Base-by-base conservation (phyloP, 2,329 filamentous ascomycete genomes). In the Alternaria ventricosa region DNA sequence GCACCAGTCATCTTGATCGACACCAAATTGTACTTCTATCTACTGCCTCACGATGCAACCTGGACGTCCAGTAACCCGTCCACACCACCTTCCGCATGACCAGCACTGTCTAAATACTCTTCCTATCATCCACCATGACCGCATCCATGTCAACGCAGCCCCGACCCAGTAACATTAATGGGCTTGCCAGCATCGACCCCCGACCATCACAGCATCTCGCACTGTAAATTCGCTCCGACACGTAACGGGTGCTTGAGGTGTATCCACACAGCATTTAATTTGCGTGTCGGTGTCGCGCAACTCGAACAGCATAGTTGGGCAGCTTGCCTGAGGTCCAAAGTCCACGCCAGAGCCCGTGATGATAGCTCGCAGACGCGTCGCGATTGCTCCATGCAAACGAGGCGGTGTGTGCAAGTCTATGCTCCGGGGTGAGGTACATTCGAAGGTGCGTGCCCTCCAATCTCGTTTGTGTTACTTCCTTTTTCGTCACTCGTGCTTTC, bases 21-120 rank as follows among this genome's bases (percentile, higher is more conserved):
- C 79, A 76, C 72, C 74, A 79, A 80, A 78, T 80, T 81, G 79
- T 81, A 81, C 78, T 80, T 79, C 76, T 80, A 80, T 78, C 73
- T 76, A 70, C 74, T 76, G 72, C 73, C 69, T 72, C 74, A 70
- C 75, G 76, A 77, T 78, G 72, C 72, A 71, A 67, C 73, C 71
- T 68, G 76, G 75, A 74, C 75, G 66, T 77, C 73, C 75, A 74
- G 72, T 72, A 75, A 75, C 74, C 75, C 78, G 71, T 77, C 71
- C 68, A 73, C 78, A 78, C 68, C 71, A 75, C 67, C 67, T 71
- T 65, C 72, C 76, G 68, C 77, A 72, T 74, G 70, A 69, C 65
- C 75, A 76, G 61, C 73, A 75, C 70, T 75, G 66, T 75, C 69
- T 77, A 74, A 73, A 74, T 76, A 77, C 70, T 73, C 66, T 71